Conservation (phyloP, 164 flowering plant genomes). For the Akebia trifoliata region DNA sequence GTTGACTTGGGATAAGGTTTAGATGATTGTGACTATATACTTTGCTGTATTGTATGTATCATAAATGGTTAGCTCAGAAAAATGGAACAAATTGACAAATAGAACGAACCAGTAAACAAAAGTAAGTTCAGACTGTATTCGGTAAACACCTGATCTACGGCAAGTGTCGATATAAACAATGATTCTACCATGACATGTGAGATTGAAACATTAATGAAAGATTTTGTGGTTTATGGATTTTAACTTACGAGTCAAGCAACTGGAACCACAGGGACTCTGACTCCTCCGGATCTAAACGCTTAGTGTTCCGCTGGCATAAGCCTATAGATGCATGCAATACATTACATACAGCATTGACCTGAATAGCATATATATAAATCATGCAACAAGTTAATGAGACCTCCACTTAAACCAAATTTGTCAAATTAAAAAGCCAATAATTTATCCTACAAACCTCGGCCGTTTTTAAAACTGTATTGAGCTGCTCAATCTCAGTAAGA, state of each 20-base stretch:
- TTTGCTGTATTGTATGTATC: too few species aligned
- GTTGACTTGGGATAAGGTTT: too few species aligned
- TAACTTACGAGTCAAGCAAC: slow-evolving; percentile 82
- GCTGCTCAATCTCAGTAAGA: slow-evolving; percentile 25
- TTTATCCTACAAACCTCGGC: slow-evolving; percentile 51
- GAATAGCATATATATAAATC: slow-evolving; percentile 14
- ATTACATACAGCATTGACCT: slow-evolving; percentile 52
- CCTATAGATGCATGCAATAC: slow-evolving; percentile 70
- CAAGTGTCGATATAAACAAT: too few species aligned
- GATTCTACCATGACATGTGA: background rate
- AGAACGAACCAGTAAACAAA: too few species aligned
- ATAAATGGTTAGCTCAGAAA: too few species aligned
- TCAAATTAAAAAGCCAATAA: background rate
- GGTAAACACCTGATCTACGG: too few species aligned
- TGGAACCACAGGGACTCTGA: slow-evolving; percentile 84
- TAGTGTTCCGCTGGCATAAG: slow-evolving; percentile 86
- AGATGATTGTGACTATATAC: too few species aligned
- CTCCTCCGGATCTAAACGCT: slow-evolving; percentile 77
- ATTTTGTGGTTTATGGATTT: slow-evolving; percentile 1
- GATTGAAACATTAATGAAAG: slow-evolving; percentile 1
- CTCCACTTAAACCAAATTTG: background rate
- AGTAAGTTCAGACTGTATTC: too few species aligned
- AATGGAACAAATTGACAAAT: too few species aligned
- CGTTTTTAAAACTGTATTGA: slow-evolving; percentile 34
- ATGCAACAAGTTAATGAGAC: background rate